Percentiles rank a stretch among this genome's conserved stretches.
These are phyloP conservation scores for Gyrodon lividus DNA, from an alignment of 768 basidiomycete genomes.

Conservation along the genomic window DNA sequence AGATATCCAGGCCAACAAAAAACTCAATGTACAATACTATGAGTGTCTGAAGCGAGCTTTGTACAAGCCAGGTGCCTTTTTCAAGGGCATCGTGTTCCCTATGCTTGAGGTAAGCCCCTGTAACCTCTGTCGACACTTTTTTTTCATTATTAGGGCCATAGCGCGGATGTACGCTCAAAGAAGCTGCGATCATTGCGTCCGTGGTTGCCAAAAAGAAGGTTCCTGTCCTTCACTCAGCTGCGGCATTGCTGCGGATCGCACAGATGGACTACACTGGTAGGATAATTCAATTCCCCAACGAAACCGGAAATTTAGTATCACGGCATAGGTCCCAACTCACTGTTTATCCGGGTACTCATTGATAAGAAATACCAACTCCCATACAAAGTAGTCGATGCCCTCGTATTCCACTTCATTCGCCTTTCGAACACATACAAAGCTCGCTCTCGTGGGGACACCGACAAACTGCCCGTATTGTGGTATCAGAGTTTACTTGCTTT, in stretches of 20 bases:
- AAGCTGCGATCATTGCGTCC: slow-evolving; percentile 92
- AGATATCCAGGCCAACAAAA: slow-evolving; percentile 84
- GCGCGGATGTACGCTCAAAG: slow-evolving; percentile 86
- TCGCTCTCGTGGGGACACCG: slow-evolving; percentile 62
- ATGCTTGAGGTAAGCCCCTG: slow-evolving; percentile 73
- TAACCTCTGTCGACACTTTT: slow-evolving; percentile 29
- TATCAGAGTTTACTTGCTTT: slow-evolving; percentile 96
- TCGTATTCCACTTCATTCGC: slow-evolving; percentile 98
- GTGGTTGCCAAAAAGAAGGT: slow-evolving; percentile 88
- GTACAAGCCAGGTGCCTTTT: slow-evolving; percentile 97
- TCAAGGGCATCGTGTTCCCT: slow-evolving; percentile 97
- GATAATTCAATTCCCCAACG: slow-evolving; percentile 1
- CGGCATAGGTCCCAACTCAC: slow-evolving; percentile 75
- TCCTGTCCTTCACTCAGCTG: slow-evolving; percentile 95
- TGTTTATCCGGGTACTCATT: slow-evolving; percentile 94
- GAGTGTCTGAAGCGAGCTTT: slow-evolving; percentile 88
- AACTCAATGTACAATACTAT: slow-evolving; percentile 91
- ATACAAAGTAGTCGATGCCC: slow-evolving; percentile 95
- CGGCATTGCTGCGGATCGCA: slow-evolving; percentile 88
- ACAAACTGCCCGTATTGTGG: slow-evolving; percentile 95
- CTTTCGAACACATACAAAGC: slow-evolving; percentile 89
- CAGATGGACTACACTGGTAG: slow-evolving; percentile 94
- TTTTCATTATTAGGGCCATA: slow-evolving; percentile 23
- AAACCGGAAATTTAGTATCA: neutral
- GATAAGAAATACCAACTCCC: slow-evolving; percentile 99